These are phyloP conservation scores for Suillus hirtellus DNA, from an alignment of 768 basidiomycete genomes.

Conservation along the genomic window DNA sequence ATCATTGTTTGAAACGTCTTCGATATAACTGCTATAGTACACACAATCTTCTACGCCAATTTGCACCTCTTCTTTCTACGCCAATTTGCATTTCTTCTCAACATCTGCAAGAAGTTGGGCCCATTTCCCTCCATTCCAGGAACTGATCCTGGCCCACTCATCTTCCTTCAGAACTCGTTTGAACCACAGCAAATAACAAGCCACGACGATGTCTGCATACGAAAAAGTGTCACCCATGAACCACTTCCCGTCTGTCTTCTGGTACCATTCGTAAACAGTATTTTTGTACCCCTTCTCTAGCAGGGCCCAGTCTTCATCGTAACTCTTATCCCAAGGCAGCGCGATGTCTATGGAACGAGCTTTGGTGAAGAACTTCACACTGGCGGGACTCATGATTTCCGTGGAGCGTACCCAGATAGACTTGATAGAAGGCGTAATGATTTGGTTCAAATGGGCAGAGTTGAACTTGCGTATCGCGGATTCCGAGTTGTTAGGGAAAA, in stretches of 20 bases:
- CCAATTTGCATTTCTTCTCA: neutral
- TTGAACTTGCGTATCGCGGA: neutral
- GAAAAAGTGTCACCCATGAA: neutral
- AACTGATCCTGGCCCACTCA: neutral
- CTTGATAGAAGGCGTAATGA: neutral
- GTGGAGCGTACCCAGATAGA: neutral
- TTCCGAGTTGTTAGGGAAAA: neutral
- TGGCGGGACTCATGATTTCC: neutral
- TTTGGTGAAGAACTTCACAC: neutral
- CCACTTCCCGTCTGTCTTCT: neutral
- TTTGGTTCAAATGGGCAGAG: neutral
- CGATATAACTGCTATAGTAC: neutral
- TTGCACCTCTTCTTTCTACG: neutral
- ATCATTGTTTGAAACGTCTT: neutral
- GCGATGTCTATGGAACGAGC: neutral
- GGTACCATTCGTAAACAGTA: neutral
- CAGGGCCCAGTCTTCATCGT: neutral
- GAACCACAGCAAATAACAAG: neutral
- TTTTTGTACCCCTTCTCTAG: neutral
- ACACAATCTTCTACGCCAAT: neutral
- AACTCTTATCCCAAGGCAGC: neutral
- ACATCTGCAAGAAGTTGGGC: neutral
- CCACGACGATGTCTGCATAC: neutral
- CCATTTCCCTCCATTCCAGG: neutral
- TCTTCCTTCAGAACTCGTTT: neutral